A percentile compares a stretch with the other conserved stretches of the same genome.
phyloP scores from a whole-genome alignment of 2,329 filamentous ascomycete species.

The Colletotrichum lentis region DNA sequence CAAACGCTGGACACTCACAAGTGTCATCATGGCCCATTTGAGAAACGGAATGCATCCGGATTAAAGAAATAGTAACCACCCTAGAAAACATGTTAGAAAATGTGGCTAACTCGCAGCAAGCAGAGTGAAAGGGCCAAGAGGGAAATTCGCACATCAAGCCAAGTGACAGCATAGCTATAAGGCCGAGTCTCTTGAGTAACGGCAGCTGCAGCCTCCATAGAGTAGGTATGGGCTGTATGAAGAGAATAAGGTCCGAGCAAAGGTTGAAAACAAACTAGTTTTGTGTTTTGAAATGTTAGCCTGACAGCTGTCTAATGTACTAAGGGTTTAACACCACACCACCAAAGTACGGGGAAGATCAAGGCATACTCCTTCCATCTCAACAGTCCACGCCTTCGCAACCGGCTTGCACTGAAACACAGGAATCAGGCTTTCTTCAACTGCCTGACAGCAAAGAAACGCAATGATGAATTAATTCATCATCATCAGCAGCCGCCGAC shows the following conservation, averaged over 20 bases:
- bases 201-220: conserved; percentile 48
- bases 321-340: conserved; percentile 43
- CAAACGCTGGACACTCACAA: conserved; percentile 34
- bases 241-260: conserved; percentile 48
- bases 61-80: conserved; percentile 42
- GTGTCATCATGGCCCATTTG: conserved; percentile 41
- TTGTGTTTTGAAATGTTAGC: no score
- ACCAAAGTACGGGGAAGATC: conserved; percentile 46
- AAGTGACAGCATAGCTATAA: conserved; percentile 42
- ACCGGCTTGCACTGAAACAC: conserved; percentile 45
- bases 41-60: conserved; percentile 41
- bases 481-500: conserved; percentile 39
- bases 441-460: conserved; percentile 44
- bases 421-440: conserved; percentile 45
- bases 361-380: conserved; percentile 41
- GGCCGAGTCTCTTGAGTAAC: conserved; percentile 40
- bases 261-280: conserved; percentile 46
- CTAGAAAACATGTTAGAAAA: not conserved
- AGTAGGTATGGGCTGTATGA: conserved; percentile 49
- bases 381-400: conserved; percentile 42
- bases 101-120: not conserved
- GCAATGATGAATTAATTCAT: conserved; percentile 44
- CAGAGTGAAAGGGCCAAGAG: not conserved
- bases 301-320: no score
- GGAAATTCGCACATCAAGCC: conserved; percentile 39